These are phyloP conservation scores for Tolypocladium guangdongense DNA, from an alignment of 2,329 filamentous ascomycete genomes.

Conservation along the genomic window DNA sequence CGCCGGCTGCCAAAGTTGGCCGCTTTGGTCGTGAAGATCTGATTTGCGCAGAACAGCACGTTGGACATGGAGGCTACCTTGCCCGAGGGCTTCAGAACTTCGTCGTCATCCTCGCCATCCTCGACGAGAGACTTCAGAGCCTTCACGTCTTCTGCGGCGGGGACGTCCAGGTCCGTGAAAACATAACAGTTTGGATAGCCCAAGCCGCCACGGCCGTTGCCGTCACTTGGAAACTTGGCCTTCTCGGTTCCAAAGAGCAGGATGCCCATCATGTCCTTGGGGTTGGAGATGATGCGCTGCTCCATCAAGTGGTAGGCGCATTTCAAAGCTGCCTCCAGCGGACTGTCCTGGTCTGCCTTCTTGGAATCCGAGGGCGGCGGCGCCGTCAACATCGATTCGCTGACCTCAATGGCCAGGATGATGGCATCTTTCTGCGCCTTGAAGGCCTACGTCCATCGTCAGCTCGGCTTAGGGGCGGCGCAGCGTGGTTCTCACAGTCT, in stretches of 20 bases:
- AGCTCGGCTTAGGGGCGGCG: neutral
- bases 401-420: constrained; percentile 91
- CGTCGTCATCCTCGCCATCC: constrained; percentile 59
- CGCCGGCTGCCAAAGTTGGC: constrained; percentile 88
- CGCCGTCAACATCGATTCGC: constrained; percentile 67
- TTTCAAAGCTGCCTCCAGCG: constrained; percentile 76
- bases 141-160: constrained; percentile 79
- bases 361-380: constrained; percentile 57
- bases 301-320: constrained; percentile 95
- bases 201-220: constrained; percentile 45
- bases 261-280: constrained; percentile 94
- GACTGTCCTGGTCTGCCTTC: constrained; percentile 67
- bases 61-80: constrained; percentile 74
- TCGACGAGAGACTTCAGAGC: constrained; percentile 64
- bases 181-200: constrained; percentile 89
- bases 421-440: constrained; percentile 94
- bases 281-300: constrained; percentile 94
- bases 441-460: constrained; percentile 51
- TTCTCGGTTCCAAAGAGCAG: constrained; percentile 82
- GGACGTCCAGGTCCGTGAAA: constrained; percentile 77
- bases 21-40: constrained; percentile 90
- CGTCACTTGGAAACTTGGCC: constrained; percentile 65
- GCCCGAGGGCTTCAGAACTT: constrained; percentile 58
- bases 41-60: constrained; percentile 87
- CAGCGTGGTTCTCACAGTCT: constrained; percentile 36